These are phyloP conservation scores for Claviceps lovelessii DNA, from an alignment of 2,329 filamentous ascomycete species.

Conservation along the genomic window DNA sequence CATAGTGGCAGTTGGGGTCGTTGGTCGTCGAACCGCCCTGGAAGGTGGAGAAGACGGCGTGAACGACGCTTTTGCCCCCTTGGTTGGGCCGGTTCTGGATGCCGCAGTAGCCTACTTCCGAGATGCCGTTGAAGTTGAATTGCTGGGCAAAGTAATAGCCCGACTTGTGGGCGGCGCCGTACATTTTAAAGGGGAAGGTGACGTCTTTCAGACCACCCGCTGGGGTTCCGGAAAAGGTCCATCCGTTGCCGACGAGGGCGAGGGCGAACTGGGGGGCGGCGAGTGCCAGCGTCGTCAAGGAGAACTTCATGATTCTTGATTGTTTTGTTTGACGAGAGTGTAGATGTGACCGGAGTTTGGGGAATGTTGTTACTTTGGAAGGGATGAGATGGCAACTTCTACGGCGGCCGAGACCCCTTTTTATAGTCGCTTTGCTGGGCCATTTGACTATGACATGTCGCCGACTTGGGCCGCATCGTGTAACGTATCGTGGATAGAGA, in stretches of 20 bases:
- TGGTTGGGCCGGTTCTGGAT: background rate
- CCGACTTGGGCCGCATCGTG: background rate
- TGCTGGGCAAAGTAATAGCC: constrained; percentile 14
- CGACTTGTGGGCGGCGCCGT: constrained; percentile 6
- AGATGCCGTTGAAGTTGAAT: constrained; percentile 7
- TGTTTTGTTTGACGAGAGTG: background rate
- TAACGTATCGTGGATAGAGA: background rate
- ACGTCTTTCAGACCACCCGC: background rate
- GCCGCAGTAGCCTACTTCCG: background rate
- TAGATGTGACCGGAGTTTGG: background rate
- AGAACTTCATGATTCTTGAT: background rate
- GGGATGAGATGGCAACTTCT: background rate
- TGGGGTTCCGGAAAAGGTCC: background rate
- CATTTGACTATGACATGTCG: background rate
- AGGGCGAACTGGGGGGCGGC: background rate
- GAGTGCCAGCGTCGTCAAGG: background rate
- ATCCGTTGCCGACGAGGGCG: background rate
- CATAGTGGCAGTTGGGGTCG: background rate
- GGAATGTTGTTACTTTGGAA: background rate
- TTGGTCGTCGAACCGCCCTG: background rate
- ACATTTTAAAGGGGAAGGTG: constrained; percentile 11
- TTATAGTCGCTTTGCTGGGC: background rate
- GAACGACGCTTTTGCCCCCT: background rate
- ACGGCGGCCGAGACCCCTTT: background rate
- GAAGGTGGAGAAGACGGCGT: background rate